phyloP scores from a whole-genome alignment of 2,329 filamentous ascomycete species.

The Nemania abortiva region DNA sequence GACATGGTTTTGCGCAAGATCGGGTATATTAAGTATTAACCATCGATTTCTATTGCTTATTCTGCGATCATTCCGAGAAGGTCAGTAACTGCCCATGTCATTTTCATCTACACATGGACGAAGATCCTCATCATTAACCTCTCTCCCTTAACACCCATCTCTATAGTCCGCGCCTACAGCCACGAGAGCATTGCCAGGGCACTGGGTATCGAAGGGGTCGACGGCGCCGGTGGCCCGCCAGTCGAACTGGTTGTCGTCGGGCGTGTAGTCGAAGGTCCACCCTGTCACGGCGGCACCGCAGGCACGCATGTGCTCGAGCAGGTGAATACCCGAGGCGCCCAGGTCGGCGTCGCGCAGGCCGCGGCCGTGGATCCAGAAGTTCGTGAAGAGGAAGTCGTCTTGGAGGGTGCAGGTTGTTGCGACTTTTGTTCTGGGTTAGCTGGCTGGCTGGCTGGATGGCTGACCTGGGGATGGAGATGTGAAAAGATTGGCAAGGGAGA shows the following conservation, averaged over 20 bases:
- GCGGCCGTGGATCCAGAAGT: constrained; percentile 22
- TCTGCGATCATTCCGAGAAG: neutral
- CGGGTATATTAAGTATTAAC: no score
- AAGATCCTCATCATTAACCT: neutral
- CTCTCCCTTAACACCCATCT: neutral
- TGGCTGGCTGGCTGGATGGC: neutral
- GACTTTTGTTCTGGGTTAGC: constrained; percentile 5
- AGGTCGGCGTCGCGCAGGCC: constrained; percentile 27
- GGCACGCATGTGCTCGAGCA: constrained; percentile 10
- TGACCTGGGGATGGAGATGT: neutral
- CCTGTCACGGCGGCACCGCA: constrained; percentile 18
- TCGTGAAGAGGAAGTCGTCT: constrained; percentile 19
- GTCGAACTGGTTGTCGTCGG: constrained; percentile 29
- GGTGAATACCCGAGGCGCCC: constrained; percentile 6
- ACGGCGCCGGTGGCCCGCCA: constrained; percentile 17
- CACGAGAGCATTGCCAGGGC: constrained; percentile 6
- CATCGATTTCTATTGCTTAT: neutral
- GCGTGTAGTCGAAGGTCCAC: constrained; percentile 34
- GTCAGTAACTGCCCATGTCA: no score
- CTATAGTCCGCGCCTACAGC: constrained; percentile 3
- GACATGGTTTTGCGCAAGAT: neutral
- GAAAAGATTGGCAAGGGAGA: no score
- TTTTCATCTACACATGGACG: neutral
- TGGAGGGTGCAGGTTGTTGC: constrained; percentile 1
- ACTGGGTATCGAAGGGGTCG: constrained; percentile 5